A percentile compares a stretch with the other conserved stretches of the same genome.
phyloP scores from a whole-genome alignment of 2,329 filamentous ascomycete genomes.

The Thelonectria rubi region DNA sequence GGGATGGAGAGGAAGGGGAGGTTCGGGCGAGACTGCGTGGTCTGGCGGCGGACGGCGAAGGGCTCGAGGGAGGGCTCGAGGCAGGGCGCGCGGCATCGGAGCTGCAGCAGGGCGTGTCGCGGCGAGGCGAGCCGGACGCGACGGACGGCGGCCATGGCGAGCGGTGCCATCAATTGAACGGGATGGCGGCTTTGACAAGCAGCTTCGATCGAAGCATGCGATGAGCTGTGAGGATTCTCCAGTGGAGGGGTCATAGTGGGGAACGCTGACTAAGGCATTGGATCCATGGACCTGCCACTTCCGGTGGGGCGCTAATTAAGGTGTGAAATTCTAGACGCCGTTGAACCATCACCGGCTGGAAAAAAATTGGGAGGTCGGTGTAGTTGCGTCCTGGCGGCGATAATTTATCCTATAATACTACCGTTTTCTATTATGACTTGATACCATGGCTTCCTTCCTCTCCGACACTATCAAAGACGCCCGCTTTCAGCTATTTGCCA shows the following conservation, averaged over 20 bases:
- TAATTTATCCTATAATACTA: constrained; percentile 1
- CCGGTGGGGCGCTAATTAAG: too few species aligned
- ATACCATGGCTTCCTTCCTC: constrained; percentile 55
- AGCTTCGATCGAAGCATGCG: too few species aligned
- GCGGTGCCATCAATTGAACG: neutral
- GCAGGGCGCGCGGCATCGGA: constrained; percentile 32
- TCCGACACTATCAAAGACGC: constrained; percentile 56
- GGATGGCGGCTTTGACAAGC: neutral
- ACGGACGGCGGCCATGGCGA: constrained; percentile 43
- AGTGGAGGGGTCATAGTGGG: too few species aligned
- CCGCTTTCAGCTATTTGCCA: constrained; percentile 72
- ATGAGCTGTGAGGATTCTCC: neutral
- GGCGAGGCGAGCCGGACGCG: constrained; percentile 30
- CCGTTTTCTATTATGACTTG: constrained; percentile 26
- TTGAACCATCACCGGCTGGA: constrained; percentile 17
- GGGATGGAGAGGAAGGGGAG: constrained; percentile 61
- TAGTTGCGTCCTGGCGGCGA: constrained; percentile 1
- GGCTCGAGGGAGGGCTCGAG: constrained; percentile 28
- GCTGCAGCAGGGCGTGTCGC: constrained; percentile 24
- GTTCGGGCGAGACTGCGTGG: constrained; percentile 46
- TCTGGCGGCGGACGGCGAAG: constrained; percentile 40
- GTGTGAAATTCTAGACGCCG: neutral
- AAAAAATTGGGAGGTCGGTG: neutral
- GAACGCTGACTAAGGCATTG: too few species aligned
- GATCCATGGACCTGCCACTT: too few species aligned